Base-by-base conservation (phyloP, 345 rosid genomes). In the Anastatica hierochuntica region DNA sequence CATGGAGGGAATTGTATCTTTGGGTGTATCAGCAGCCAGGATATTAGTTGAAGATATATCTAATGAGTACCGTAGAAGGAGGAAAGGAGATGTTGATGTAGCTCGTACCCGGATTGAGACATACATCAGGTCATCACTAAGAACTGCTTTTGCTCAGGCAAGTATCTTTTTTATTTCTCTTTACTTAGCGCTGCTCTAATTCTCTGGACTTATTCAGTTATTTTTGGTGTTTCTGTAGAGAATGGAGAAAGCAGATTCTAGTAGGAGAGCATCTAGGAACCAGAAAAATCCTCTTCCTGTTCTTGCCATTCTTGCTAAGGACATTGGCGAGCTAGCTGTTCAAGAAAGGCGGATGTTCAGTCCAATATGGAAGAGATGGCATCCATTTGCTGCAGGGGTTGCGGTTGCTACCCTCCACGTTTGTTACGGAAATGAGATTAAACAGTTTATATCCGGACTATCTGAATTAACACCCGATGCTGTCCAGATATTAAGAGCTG, bases 111-210 rank as follows among this genome's bases (percentile, higher is more conserved):
- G 94, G 67, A 77, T 85, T 49, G 98, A 92, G 53, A 92, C 97
- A 23, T 92, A 92, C 75, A 88, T 92, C 70, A 85, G 98, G 69
- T 92, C 98, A 30, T 92, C 98, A 8, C 68, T 92, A 49, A 90
- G 94, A 49, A 88, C 98, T 27, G 88, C 86, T 47, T 92, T 92
- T 77, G 98, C 98, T 60, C 98, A 92, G 96, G 98, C 75, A 85
- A 81, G 88, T 78, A 34, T 38, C 50, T 56, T 2, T 30, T 37
- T 49, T 23, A 6, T 17, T 39, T 27, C 21, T 64, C 9, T 23
- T n/a, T 51, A 23, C 27, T 43, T 14, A 16, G 2, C 0, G 10
- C 35, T 50, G 7, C n/a, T 55, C 9, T 10, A 33, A 14, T 27
- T 52, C 0, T 12, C 6, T 12, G 40, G 39, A 12, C 67, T 55